Evolutionary conservation across 2,329 filamentous ascomycete genomes (phyloP), one percentile per base, ranked within the genome.

Genomic region (Cladosporium sp.): DNA sequence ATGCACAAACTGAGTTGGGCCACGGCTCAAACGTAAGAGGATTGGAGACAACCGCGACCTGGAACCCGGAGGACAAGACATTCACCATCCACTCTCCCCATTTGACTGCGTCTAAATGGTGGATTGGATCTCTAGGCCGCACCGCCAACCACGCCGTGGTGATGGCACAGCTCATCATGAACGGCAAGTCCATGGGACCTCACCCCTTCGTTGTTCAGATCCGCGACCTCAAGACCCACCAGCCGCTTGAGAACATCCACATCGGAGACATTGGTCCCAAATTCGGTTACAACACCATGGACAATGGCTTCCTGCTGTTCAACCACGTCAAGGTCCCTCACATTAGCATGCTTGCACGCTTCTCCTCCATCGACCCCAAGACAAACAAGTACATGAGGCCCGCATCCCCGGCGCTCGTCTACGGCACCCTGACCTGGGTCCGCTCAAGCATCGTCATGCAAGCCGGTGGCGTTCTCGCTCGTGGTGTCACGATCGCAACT

Each of bases 181-280:
- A 74, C 53, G 85, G 84, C 57, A 86, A 85, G 68, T 71, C 75
- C 15, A 83, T 82, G 56, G 86, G 87, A 0, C 86, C 86, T 32
- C 86, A 91, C 61, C 85, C 86, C 1, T 91, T 92, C 62, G 78
- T 91, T 8, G 84, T 88, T 4, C 86, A 85, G 55, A 82, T 92
- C 57, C 73, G 85, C 57, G 82, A 87, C 61, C 64, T 84, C 62
- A 76, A 85, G 67, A 87, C 84, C 7, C 84, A 88, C 60, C 71
- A 84, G 62, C 82, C 84, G 1, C 69, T 89, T 30, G 76, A 83
- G 42, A 83, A 85, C 56, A 70, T 88, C 46, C 82, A 88, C 61
- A 82, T 90, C 19, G 86, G 87, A 39, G 86, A 91, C 57, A 89
- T 91, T 66, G 87, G 87, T 1, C 86, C 86, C 49, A 90, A 90